Evolutionary conservation across 2,329 filamentous ascomycete genomes (phyloP).

Genomic region (Claviceps spartinae): DNA sequence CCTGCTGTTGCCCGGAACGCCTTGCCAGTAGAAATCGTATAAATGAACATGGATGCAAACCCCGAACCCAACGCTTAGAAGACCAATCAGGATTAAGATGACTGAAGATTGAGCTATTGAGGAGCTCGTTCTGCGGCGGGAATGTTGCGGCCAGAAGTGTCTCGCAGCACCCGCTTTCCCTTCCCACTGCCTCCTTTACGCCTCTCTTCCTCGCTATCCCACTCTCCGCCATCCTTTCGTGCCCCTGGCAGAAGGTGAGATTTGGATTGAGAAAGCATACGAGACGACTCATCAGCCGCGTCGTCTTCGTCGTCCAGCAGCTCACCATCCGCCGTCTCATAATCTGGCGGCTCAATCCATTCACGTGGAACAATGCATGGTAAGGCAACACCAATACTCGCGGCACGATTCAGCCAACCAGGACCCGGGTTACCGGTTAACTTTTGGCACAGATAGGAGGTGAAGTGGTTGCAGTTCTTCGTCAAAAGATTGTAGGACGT

Average conservation of each 20-base stretch:
- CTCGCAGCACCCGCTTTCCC: constrained; percentile 31
- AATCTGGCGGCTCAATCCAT: constrained; percentile 70
- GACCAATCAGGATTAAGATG: constrained; percentile 3
- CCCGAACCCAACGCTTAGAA: background rate
- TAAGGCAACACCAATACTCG: constrained; percentile 66
- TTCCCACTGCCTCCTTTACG: constrained; percentile 26
- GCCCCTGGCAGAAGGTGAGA: constrained; percentile 18
- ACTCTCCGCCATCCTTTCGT: constrained; percentile 18
- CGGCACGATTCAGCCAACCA: constrained; percentile 67
- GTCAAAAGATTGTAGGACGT: constrained; percentile 69
- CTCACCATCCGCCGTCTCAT: constrained; percentile 57
- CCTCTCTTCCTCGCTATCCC: constrained; percentile 33
- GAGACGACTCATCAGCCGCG: constrained; percentile 37
- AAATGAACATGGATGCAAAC: background rate
- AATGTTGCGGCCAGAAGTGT: constrained; percentile 36
- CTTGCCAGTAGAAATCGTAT: constrained; percentile 1
- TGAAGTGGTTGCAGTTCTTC: constrained; percentile 84
- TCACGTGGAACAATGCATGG: constrained; percentile 73
- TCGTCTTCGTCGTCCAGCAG: constrained; percentile 44
- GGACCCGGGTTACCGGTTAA: constrained; percentile 60
- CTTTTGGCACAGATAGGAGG: constrained; percentile 57
- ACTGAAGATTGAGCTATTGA: constrained; percentile 3
- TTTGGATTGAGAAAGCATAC: constrained; percentile 38
- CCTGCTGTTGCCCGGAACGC: constrained; percentile 5
- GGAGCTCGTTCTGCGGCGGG: constrained; percentile 41